These are phyloP conservation scores for Candida ficus DNA, from an alignment of 805 yeast species.

Conservation along the genomic window DNA sequence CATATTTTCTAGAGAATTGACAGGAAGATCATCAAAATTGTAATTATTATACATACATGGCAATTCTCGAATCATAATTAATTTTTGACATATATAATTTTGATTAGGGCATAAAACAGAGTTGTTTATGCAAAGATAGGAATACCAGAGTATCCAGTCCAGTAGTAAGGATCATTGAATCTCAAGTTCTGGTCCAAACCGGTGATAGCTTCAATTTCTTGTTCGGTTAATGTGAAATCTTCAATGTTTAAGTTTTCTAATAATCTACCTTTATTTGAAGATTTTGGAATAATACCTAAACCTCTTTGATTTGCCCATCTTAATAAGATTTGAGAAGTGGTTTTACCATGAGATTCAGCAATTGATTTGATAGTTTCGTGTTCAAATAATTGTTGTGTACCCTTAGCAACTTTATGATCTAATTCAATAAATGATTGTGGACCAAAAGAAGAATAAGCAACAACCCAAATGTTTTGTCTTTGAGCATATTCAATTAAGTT, in stretches of 20 bases:
- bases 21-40: too few species aligned
- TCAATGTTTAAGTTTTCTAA: conserved; percentile 53
- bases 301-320: conserved; percentile 85
- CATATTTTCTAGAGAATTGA: too few species aligned
- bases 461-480: conserved; percentile 54
- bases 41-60: too few species aligned
- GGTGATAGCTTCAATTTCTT: conserved; percentile 50
- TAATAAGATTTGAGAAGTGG: conserved; percentile 65
- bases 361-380: conserved; percentile 48
- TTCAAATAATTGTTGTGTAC: conserved; percentile 51
- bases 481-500: conserved; percentile 57
- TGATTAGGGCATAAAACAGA: too few species aligned
- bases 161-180: conserved; percentile 69
- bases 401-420: conserved; percentile 45
- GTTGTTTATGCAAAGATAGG: conserved; percentile 25
- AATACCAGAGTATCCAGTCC: conserved; percentile 22
- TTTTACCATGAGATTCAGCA: conserved; percentile 49
- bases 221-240: conserved; percentile 48
- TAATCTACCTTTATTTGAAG: conserved; percentile 62
- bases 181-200: conserved; percentile 63
- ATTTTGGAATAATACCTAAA: conserved; percentile 76
- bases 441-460: conserved; percentile 82
- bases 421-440: conserved; percentile 77
- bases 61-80: too few species aligned
- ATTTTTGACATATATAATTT: too few species aligned